Evolutionary conservation across 805 yeast genomes (phyloP).

Genomic region (Hanseniaspora thailandica): DNA sequence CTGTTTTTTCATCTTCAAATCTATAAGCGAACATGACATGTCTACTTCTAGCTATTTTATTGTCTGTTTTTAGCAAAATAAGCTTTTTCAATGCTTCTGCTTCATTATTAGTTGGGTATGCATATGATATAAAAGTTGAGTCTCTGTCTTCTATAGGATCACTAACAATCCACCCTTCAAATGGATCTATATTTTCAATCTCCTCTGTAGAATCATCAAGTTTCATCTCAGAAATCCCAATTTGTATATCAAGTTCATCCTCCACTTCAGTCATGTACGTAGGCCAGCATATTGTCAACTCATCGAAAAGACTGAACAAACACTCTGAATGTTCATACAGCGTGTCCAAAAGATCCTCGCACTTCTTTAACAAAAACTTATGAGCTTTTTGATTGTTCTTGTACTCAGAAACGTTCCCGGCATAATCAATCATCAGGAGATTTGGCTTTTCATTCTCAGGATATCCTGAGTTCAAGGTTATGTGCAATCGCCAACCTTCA

Average conservation of each 20-base stretch:
- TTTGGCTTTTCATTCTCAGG: constrained; percentile 54
- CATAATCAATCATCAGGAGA: constrained; percentile 43
- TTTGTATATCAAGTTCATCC: too few species aligned
- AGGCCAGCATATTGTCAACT: constrained; percentile 40
- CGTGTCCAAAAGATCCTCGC: constrained; percentile 42
- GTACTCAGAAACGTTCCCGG: constrained; percentile 24
- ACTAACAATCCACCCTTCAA: constrained; percentile 66
- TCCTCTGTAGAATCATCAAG: neutral
- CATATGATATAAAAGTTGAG: constrained; percentile 74
- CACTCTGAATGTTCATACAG: constrained; percentile 60
- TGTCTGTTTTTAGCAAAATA: constrained; percentile 46
- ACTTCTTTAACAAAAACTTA: constrained; percentile 37
- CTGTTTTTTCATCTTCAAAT: constrained; percentile 37
- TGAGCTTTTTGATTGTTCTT: constrained; percentile 27
- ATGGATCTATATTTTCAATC: constrained; percentile 30
- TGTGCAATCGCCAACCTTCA: constrained; percentile 45
- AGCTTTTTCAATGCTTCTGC: constrained; percentile 52
- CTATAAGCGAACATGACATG: constrained; percentile 88
- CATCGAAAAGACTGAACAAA: constrained; percentile 64
- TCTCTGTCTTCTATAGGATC: constrained; percentile 74
- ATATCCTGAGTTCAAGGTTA: constrained; percentile 61
- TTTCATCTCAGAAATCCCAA: too few species aligned
- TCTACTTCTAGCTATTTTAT: constrained; percentile 51
- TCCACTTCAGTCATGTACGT: constrained; percentile 30
- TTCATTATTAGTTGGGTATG: constrained; percentile 48